Evolutionary conservation across 352 stramenopile species (phyloP).

Genomic region (Thalassiosira delicatula): DNA sequence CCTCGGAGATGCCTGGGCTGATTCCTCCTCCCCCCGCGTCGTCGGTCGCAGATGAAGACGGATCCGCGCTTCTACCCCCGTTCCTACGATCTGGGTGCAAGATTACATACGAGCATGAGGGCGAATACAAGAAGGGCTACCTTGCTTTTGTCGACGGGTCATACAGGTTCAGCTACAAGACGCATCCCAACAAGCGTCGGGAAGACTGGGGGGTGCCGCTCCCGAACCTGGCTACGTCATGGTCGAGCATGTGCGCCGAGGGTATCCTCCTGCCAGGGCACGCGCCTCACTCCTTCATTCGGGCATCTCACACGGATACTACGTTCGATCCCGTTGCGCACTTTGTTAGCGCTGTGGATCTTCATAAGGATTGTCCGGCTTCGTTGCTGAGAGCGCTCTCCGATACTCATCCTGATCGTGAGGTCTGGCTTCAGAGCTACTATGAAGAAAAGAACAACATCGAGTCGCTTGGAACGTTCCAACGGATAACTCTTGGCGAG

Average conservation of each 20-base stretch:
- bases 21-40: background rate
- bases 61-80: background rate
- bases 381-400: constrained; percentile 18
- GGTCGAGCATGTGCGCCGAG: background rate
- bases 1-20: background rate
- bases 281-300: background rate
- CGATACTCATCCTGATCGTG: background rate
- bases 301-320: background rate
- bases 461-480: background rate
- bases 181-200: too few species aligned
- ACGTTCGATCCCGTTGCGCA: background rate
- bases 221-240: background rate
- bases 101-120: too few species aligned
- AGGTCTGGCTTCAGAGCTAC: background rate
- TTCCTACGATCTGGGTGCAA: too few species aligned
- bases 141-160: too few species aligned
- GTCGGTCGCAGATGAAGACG: background rate
- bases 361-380: background rate
- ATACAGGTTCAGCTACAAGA: background rate
- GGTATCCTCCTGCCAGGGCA: background rate
- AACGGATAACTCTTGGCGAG: background rate
- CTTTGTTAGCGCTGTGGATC: background rate
- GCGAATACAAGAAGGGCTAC: background rate
- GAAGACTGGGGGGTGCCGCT: background rate
- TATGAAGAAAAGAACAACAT: constrained; percentile 25